phyloP scores from a whole-genome alignment of 225 moss, liverwort and hornwort species.

The Ulota crispa region DNA sequence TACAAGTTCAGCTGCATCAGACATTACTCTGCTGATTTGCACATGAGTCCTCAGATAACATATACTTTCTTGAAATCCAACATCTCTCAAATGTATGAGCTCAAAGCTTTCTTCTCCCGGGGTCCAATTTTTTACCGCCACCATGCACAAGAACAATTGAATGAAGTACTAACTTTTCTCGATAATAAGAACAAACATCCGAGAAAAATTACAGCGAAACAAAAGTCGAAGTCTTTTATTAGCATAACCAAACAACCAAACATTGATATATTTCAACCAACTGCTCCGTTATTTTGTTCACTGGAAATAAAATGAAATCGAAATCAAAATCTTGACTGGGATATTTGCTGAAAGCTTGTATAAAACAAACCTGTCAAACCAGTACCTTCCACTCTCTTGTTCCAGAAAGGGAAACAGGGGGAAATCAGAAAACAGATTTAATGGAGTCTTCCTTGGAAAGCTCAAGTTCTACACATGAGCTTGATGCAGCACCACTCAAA shows the following conservation, averaged over 20 bases:
- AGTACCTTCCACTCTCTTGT: conserved; percentile 4
- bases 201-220: background rate
- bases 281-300: background rate
- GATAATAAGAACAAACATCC: background rate
- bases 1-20: no score
- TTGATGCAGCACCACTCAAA: conserved; percentile 14
- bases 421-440: conserved; percentile 6
- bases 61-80: no score
- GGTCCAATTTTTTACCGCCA: background rate
- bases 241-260: background rate
- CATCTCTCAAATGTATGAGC: no score
- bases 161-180: background rate
- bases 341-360: background rate
- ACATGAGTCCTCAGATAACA: no score
- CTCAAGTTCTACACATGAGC: conserved; percentile 14
- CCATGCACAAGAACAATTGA: background rate
- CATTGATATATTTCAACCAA: background rate
- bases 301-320: background rate
- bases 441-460: background rate
- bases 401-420: background rate
- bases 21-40: no score
- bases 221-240: background rate
- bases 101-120: no score
- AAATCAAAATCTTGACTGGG: background rate
- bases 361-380: conserved; percentile 11